These are phyloP conservation scores for Nakazawaea ernobii DNA, from an alignment of 805 yeast genomes.

Conservation along the genomic window DNA sequence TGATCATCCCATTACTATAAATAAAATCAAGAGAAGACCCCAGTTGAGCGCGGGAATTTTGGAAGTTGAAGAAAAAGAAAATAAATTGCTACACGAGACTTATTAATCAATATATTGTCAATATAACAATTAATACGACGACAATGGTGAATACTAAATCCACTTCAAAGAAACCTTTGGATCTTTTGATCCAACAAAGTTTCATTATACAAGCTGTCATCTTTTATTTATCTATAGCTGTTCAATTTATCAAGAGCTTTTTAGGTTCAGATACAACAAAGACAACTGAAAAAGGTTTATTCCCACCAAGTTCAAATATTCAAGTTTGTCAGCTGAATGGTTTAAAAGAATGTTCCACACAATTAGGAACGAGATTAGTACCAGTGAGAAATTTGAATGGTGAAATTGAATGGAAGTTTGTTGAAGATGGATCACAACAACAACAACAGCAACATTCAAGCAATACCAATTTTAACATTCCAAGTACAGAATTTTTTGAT, in stretches of 20 bases:
- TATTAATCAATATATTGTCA: too few relatives aligned
- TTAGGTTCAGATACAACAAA: too few relatives aligned
- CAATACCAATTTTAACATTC: slow-evolving; percentile 12
- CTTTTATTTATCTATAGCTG: neutral
- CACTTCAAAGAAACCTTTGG: neutral
- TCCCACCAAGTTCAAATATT: neutral
- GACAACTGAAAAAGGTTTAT: neutral
- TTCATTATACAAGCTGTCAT: neutral
- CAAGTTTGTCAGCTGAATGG: slow-evolving; percentile 10
- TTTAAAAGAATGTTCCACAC: slow-evolving; percentile 39
- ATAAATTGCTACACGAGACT: too few relatives aligned
- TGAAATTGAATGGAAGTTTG: slow-evolving; percentile 52
- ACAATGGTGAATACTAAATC: too few relatives aligned
- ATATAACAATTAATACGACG: too few relatives aligned
- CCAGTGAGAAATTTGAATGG: slow-evolving; percentile 49
- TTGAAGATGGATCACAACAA: slow-evolving; percentile 23
- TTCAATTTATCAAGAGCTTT: neutral
- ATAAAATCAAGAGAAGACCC: too few relatives aligned
- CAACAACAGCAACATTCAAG: too few relatives aligned
- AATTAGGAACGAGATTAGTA: slow-evolving; percentile 39
- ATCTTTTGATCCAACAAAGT: neutral
- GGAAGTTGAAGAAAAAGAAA: too few relatives aligned
- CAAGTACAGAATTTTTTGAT: slow-evolving; percentile 5
- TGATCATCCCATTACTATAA: too few relatives aligned
- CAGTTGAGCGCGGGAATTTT: too few relatives aligned